Percentiles rank a stretch among this genome's conserved stretches.
phyloP scores from a whole-genome alignment of 1,284 basidiomycete species.

The Ceratorhiza oryzae-sativae region DNA sequence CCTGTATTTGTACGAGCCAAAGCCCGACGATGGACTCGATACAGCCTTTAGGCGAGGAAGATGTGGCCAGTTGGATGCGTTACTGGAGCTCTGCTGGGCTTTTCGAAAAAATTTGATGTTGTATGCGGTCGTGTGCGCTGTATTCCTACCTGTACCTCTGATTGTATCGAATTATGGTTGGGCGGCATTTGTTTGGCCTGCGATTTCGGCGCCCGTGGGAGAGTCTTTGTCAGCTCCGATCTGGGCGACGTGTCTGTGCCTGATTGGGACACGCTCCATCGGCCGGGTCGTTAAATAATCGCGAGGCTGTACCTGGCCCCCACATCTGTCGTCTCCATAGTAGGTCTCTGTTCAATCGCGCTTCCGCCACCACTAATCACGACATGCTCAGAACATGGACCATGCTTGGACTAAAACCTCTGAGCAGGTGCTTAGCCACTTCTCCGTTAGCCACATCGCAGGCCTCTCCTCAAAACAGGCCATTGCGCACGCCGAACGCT shows the following conservation, averaged over 20 bases:
- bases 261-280: slow-evolving; percentile 37
- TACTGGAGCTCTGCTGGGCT: slow-evolving; percentile 13
- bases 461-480: slow-evolving; percentile 71
- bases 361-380: slow-evolving; percentile 12
- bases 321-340: slow-evolving; percentile 10
- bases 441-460: slow-evolving; percentile 61
- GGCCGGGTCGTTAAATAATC: slow-evolving; percentile 9
- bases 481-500: slow-evolving; percentile 73
- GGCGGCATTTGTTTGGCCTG: slow-evolving; percentile 33
- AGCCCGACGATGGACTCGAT: slow-evolving; percentile 6
- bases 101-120: not conserved
- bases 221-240: slow-evolving; percentile 23
- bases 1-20: not conserved
- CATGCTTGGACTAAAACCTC: slow-evolving; percentile 73
- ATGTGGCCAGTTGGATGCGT: slow-evolving; percentile 20
- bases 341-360: not conserved
- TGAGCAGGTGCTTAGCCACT: slow-evolving; percentile 69
- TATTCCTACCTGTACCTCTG: not conserved
- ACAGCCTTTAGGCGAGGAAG: not conserved
- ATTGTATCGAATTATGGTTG: not conserved
- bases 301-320: not conserved
- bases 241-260: slow-evolving; percentile 31
- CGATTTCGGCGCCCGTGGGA: slow-evolving; percentile 6
- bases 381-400: slow-evolving; percentile 56
- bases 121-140: not conserved